Evolutionary conservation across 345 rosid species (phyloP).

Genomic region (Euphorbia peplus): DNA sequence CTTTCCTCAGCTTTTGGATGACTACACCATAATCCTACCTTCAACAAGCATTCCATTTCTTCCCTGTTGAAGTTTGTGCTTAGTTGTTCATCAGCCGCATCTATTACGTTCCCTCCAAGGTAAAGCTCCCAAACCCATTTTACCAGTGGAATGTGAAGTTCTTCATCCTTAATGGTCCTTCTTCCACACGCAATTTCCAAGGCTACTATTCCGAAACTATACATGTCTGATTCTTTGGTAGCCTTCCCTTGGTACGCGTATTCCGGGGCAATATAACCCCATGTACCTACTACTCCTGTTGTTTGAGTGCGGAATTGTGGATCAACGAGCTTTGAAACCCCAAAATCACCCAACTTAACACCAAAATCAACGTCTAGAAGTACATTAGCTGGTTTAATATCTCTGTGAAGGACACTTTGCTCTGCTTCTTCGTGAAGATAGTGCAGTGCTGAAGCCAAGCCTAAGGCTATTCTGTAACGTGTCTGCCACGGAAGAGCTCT

Average conservation of each 20-base stretch:
- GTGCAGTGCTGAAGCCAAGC: slow-evolving; percentile 42
- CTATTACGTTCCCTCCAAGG: background rate
- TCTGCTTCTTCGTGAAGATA: slow-evolving; percentile 33
- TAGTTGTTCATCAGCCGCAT: slow-evolving; percentile 8
- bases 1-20: background rate
- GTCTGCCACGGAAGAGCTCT: slow-evolving; percentile 28
- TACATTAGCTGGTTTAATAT: slow-evolving; percentile 30
- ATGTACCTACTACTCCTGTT: background rate
- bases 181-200: slow-evolving; percentile 8
- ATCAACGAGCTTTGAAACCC: slow-evolving; percentile 6
- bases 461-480: slow-evolving; percentile 42
- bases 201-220: slow-evolving; percentile 13
- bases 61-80: background rate
- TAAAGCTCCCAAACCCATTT: background rate
- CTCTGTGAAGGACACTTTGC: slow-evolving; percentile 47
- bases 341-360: slow-evolving; percentile 16
- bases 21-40: slow-evolving; percentile 1
- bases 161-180: background rate
- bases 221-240: slow-evolving; percentile 6
- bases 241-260: background rate
- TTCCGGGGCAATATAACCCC: background rate
- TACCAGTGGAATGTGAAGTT: background rate
- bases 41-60: slow-evolving; percentile 7
- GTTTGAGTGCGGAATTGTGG: background rate
- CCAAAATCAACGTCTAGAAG: slow-evolving; percentile 8